Conservation (phyloP, 2,329 filamentous ascomycete species). For the Hypoxylon sp. region DNA sequence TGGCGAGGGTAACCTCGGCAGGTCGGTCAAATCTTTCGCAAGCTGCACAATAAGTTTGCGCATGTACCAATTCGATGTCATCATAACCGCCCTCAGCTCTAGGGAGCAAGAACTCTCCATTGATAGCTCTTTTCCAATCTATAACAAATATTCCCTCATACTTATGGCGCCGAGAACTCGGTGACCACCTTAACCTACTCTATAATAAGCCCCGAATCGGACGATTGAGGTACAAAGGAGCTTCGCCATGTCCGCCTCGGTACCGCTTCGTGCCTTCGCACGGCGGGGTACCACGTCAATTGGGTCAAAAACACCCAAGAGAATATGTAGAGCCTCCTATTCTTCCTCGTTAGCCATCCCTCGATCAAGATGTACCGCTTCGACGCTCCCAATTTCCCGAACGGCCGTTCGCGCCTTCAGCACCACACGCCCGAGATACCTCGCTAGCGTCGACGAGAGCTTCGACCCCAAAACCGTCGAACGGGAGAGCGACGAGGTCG, state of each 20-base stretch:
- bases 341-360: constrained; percentile 40
- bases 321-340: constrained; percentile 44
- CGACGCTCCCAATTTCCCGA: constrained; percentile 35
- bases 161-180: constrained; percentile 38
- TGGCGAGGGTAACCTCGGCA: constrained; percentile 38
- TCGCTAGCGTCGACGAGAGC: constrained; percentile 62
- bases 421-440: constrained; percentile 52
- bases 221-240: constrained; percentile 14
- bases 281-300: constrained; percentile 49
- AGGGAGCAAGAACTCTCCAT: constrained; percentile 14
- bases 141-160: not conserved
- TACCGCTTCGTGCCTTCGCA: constrained; percentile 48
- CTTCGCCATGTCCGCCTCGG: constrained; percentile 51
- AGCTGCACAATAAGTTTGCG: constrained; percentile 28
- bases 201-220: not conserved
- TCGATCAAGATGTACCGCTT: constrained; percentile 38
- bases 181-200: constrained; percentile 16
- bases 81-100: constrained; percentile 22
- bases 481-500: constrained; percentile 91
- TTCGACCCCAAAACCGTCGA: constrained; percentile 81
- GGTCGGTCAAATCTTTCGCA: constrained; percentile 31
- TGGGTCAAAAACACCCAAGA: constrained; percentile 41
- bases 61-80: constrained; percentile 40
- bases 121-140: constrained; percentile 1
- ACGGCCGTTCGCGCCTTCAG: constrained; percentile 56